Conservation (phyloP, 2,329 filamentous ascomycete species). For the Hypoxylon sp. region DNA sequence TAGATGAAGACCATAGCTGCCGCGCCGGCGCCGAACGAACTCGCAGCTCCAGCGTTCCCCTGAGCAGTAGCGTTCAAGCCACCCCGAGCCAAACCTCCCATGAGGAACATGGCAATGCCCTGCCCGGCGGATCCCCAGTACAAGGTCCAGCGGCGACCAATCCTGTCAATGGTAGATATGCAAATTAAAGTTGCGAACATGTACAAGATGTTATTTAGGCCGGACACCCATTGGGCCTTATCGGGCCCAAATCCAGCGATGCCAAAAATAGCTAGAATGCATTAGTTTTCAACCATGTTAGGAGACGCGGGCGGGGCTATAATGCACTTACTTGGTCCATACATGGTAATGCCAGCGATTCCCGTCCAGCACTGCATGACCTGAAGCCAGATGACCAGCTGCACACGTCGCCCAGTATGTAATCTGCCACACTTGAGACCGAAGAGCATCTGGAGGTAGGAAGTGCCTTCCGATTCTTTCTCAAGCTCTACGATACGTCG, state of each 20-base stretch:
- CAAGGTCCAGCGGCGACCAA: conserved; percentile 73
- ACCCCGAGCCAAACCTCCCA: conserved; percentile 67
- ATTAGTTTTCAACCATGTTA: too few relatives aligned
- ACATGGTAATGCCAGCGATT: conserved; percentile 74
- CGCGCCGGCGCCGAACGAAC: conserved; percentile 68
- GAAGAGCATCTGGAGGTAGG: conserved; percentile 72
- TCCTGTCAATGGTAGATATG: conserved; percentile 74
- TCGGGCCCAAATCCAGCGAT: conserved; percentile 70
- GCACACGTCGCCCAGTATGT: conserved; percentile 72
- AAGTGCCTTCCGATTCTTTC: conserved; percentile 63
- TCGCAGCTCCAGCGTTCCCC: conserved; percentile 55
- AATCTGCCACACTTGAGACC: conserved; percentile 70
- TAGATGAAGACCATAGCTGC: conserved; percentile 77
- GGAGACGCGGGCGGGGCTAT: too few relatives aligned
- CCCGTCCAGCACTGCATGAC: conserved; percentile 76
- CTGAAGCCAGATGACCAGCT: conserved; percentile 76
- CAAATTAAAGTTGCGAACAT: conserved; percentile 73
- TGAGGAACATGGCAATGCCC: conserved; percentile 72
- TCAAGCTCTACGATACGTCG: conserved; percentile 69
- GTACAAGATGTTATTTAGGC: conserved; percentile 60
- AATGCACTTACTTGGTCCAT: too few relatives aligned
- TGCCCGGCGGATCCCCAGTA: conserved; percentile 73
- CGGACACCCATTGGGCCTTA: conserved; percentile 71
- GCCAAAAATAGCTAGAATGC: conserved; percentile 71
- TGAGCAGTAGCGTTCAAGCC: conserved; percentile 57